Evolutionary conservation across 2,329 filamentous ascomycete species (phyloP), one percentile per base, ranked within the genome.

Genomic region (Dothidotthia symphoricarpi): DNA sequence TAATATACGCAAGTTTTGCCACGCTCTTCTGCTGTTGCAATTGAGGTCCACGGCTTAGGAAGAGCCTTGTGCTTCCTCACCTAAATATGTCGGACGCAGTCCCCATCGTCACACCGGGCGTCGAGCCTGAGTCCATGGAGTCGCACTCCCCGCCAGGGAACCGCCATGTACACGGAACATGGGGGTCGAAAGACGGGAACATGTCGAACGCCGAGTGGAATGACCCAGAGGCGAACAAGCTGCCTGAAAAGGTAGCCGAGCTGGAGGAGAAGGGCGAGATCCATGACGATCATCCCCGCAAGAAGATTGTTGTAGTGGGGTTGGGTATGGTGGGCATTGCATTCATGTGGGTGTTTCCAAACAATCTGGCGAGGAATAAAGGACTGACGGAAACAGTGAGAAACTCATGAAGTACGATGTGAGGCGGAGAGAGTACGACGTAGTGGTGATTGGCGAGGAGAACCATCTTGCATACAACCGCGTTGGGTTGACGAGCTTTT

Each of bases 241-340:
- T 74, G 12, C 69, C 71, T 7, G 66, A 71, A 39, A 72, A 66
- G 55, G 64, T 72, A 26, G 63, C 66, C 7, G 43, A 55, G 11
- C n/a, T 58, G 19, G 45, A 55, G 14, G 36, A 41, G 30, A 53
- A 49, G 6, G 47, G 51, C 15, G 55, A 69, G 32, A 53, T 68
- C 11, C 59, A 65, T 12, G 40, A 39, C 3, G 25, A 42, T 19
- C 37, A 36, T 24, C 30, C 31, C 12, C 71, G 80, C 45, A 88
- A 86, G 64, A 82, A 76, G 59, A 70, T 94, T 24, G 88, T 94
- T 2, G 82, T 95, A 25, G 87, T 95, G 26, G 89, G 89, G 8
- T 69, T 95, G 68, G 89, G 89, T 2, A 96, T 96, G 90, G 89
- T 95, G 29, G 88, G 85, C 26, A 85, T 93, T 52, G 83, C 86